Evolutionary conservation across 78 protist species (phyloP).

Genomic region (Pigoraptor vietnamica): DNA sequence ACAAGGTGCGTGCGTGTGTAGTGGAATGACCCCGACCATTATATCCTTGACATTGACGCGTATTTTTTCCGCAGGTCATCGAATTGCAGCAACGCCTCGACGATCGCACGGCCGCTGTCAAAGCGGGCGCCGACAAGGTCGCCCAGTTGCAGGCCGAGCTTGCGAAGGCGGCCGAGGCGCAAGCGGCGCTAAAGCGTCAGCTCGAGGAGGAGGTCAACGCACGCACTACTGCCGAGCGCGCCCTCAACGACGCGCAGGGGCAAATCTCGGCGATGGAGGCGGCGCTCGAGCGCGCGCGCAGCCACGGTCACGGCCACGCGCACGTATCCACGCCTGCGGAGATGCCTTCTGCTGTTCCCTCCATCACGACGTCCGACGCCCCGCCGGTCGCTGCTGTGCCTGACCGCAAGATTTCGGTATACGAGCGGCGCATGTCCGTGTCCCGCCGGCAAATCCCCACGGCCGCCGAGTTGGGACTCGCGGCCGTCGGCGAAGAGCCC

Average conservation of each 20-base stretch:
- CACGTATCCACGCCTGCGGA: background rate
- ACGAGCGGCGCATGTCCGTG: background rate
- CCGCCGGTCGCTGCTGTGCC: no score
- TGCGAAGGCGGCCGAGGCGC: background rate
- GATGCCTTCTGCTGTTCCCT: background rate
- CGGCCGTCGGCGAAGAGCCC: background rate
- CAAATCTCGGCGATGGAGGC: background rate
- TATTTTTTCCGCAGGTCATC: background rate
- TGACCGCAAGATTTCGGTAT: background rate
- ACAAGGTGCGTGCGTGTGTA: background rate
- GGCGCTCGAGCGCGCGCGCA: background rate
- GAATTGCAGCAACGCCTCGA: background rate
- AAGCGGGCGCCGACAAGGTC: background rate
- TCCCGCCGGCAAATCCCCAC: background rate
- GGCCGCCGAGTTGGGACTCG: background rate
- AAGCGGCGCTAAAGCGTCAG: background rate
- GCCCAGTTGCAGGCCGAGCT: background rate
- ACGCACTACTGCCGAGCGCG: background rate
- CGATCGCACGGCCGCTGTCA: background rate
- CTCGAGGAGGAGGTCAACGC: background rate
- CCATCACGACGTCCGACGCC: no score
- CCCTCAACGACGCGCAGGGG: background rate
- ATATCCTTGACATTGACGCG: background rate
- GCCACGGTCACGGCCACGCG: background rate
- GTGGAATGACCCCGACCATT: background rate